Evolutionary conservation across 257 asterid species (phyloP).

Genomic region (Solanum verrucosum): DNA sequence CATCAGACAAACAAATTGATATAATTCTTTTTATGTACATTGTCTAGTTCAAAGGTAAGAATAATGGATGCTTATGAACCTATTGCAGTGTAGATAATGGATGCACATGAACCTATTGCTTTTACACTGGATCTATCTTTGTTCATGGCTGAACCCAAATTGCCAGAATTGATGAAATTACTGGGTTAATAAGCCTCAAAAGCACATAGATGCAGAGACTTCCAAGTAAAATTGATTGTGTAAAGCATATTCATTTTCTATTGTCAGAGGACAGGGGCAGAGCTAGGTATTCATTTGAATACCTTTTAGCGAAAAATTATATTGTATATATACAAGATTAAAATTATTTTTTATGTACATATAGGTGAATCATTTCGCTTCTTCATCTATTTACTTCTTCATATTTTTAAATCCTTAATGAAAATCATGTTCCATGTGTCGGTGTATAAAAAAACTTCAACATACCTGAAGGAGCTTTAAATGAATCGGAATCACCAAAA

Average conservation of each 20-base stretch:
- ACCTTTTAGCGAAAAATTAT: too few relatives aligned
- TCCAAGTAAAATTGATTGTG: not conserved
- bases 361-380: not conserved
- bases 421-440: not conserved
- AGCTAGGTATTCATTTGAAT: not conserved
- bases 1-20: not conserved
- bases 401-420: not conserved
- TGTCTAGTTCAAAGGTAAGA: not conserved
- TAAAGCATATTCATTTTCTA: not conserved
- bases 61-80: too few relatives aligned
- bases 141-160: not conserved
- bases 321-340: not conserved
- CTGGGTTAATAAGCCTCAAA: not conserved
- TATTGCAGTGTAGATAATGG: not conserved
- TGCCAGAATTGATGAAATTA: not conserved
- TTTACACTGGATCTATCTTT: not conserved
- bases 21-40: not conserved
- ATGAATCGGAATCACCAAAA: constrained; percentile 23
- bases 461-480: constrained; percentile 31
- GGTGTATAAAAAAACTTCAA: not conserved
- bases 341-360: not conserved
- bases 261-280: not conserved
- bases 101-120: not conserved
- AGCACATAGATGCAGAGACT: not conserved
- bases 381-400: not conserved